phyloP scores from a whole-genome alignment of 176 grass and related monocot genomes.

The Urochloa ruziziensis region DNA sequence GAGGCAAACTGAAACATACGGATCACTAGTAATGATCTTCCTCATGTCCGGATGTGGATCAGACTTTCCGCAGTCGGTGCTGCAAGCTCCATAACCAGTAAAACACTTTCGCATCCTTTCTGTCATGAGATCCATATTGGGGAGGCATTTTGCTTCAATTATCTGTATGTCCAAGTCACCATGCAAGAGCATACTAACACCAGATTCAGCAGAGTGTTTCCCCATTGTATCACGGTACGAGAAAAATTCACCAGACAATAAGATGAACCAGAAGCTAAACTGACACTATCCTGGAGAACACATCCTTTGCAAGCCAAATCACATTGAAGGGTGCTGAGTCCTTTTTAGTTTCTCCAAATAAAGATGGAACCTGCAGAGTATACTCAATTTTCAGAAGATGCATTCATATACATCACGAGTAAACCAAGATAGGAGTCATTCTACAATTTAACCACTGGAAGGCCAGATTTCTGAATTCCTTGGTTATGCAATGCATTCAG shows the following conservation, averaged over 20 bases:
- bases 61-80: conserved; percentile 39
- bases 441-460: background rate
- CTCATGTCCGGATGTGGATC: conserved; percentile 44
- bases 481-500: background rate
- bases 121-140: conserved; percentile 87
- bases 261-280: conserved; percentile 9
- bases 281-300: conserved; percentile 4
- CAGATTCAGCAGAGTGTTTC: conserved; percentile 37
- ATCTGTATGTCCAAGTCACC: conserved; percentile 92
- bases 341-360: background rate
- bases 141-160: conserved; percentile 79
- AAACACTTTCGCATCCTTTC: conserved; percentile 89
- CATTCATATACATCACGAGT: background rate
- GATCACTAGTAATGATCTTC: conserved; percentile 95
- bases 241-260: conserved; percentile 6
- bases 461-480: background rate
- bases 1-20: conserved; percentile 91
- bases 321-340: background rate
- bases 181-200: conserved; percentile 56
- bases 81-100: conserved; percentile 55
- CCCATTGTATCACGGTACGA: conserved; percentile 40
- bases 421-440: background rate
- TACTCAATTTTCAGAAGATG: background rate
- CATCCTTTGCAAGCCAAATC: conserved; percentile 29
- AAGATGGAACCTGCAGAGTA: conserved; percentile 7